phyloP scores from a whole-genome alignment of 495 filamentous ascomycete species.

The Hypoxylon cercidicola region DNA sequence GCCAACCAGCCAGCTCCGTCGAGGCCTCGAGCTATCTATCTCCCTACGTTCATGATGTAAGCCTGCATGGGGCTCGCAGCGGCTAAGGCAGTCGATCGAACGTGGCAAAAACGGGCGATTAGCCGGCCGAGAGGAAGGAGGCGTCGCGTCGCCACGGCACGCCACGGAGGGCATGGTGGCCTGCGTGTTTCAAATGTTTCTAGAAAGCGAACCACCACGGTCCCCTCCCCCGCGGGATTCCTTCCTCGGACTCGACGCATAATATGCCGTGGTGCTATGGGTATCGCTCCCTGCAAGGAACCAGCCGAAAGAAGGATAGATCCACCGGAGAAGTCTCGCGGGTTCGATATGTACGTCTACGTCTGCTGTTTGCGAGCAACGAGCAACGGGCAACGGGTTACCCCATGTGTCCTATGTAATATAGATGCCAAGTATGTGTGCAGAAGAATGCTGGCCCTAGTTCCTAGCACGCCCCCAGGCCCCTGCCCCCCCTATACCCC shows the following conservation, averaged over 20 bases:
- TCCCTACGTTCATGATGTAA: neutral
- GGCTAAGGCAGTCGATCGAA: neutral
- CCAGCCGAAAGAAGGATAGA: neutral
- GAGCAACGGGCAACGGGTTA: too few relatives aligned
- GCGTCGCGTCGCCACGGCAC: neutral
- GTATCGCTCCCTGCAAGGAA: neutral
- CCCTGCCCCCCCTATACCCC: too few relatives aligned
- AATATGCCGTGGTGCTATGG: neutral
- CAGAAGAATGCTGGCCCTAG: neutral
- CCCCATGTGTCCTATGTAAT: too few relatives aligned
- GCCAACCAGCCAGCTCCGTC: neutral
- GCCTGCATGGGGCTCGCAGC: neutral
- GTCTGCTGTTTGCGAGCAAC: too few relatives aligned
- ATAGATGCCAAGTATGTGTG: too few relatives aligned
- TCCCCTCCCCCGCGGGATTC: neutral
- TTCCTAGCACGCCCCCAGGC: neutral
- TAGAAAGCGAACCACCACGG: neutral
- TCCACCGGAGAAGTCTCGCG: neutral
- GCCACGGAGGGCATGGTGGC: neutral
- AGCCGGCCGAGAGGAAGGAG: neutral
- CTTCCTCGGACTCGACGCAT: neutral
- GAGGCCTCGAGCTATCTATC: neutral
- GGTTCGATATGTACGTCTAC: too few relatives aligned
- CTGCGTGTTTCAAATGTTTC: neutral
- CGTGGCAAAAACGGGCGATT: neutral